A percentile compares a stretch with the other conserved stretches of the same genome.
Evolutionary conservation across 768 basidiomycete species (phyloP).

Genomic region (Psilocybe cyanescens): DNA sequence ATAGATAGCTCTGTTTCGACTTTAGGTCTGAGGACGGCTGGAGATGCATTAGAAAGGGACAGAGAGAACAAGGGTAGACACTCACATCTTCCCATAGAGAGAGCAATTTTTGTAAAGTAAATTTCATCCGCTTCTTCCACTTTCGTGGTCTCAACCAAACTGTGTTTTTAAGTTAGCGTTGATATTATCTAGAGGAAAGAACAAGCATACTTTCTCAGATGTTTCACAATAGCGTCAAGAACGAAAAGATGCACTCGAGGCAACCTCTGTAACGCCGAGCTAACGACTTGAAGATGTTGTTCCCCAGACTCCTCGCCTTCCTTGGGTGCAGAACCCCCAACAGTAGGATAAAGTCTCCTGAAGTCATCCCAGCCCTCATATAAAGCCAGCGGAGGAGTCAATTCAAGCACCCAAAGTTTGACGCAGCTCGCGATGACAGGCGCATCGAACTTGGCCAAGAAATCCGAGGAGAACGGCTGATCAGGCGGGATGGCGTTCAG

Average conservation of each 20-base stretch:
- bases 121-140: constrained; percentile 77
- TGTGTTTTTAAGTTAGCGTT: constrained; percentile 28
- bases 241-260: constrained; percentile 83
- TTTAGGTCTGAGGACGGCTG: constrained; percentile 84
- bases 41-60: constrained; percentile 3
- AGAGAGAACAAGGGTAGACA: constrained; percentile 13
- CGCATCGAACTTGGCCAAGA: constrained; percentile 72
- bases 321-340: constrained; percentile 54
- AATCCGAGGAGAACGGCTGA: constrained; percentile 53
- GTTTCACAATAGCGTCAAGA: constrained; percentile 76
- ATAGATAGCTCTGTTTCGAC: constrained; percentile 83
- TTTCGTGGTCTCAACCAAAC: constrained; percentile 70
- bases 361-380: constrained; percentile 95
- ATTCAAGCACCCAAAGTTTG: constrained; percentile 91
- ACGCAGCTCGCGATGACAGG: constrained; percentile 85
- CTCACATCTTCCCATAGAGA: constrained; percentile 87
- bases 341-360: constrained; percentile 81
- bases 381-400: constrained; percentile 82
- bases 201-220: constrained; percentile 66
- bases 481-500: constrained; percentile 74
- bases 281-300: constrained; percentile 65
- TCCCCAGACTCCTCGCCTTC: constrained; percentile 58
- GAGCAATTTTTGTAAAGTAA: constrained; percentile 84
- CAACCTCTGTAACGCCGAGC: constrained; percentile 64
- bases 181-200: not conserved